Evolutionary conservation across 1,284 basidiomycete species (phyloP).

Genomic region (Ganoderma multipileum): DNA sequence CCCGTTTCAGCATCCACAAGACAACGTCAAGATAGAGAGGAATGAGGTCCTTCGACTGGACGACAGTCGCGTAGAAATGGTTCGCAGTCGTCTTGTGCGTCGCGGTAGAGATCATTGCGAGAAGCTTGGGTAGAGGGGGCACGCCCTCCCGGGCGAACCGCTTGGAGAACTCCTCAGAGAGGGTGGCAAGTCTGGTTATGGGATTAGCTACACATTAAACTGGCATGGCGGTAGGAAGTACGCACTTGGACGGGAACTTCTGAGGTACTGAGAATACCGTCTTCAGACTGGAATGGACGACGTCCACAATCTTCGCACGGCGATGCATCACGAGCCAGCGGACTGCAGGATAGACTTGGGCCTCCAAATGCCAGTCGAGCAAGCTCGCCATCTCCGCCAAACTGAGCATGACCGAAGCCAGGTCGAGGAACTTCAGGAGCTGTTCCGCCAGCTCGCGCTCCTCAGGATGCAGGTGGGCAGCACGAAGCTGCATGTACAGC

Average conservation of each 20-base stretch:
- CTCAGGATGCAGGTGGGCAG: slow-evolving; percentile 66
- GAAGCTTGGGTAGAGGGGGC: slow-evolving; percentile 75
- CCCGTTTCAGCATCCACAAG: slow-evolving; percentile 91
- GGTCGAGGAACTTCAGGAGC: slow-evolving; percentile 71
- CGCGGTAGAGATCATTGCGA: slow-evolving; percentile 75
- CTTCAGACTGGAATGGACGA: slow-evolving; percentile 82
- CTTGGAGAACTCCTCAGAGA: slow-evolving; percentile 70
- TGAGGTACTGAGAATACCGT: slow-evolving; percentile 83
- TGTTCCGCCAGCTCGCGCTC: slow-evolving; percentile 74
- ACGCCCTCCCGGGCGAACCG: slow-evolving; percentile 71
- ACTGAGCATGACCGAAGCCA: slow-evolving; percentile 72
- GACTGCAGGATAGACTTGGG: slow-evolving; percentile 87
- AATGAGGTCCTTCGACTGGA: slow-evolving; percentile 70
- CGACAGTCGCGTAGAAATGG: slow-evolving; percentile 82
- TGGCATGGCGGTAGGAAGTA: slow-evolving; percentile 19
- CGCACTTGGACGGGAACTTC: slow-evolving; percentile 73
- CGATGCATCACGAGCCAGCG: slow-evolving; percentile 91
- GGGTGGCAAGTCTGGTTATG: slow-evolving; percentile 58
- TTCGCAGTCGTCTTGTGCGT: slow-evolving; percentile 65
- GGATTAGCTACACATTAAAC: not conserved
- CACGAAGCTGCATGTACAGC: slow-evolving; percentile 64
- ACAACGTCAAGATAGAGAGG: slow-evolving; percentile 83
- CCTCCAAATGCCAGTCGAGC: slow-evolving; percentile 87
- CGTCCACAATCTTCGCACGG: slow-evolving; percentile 89
- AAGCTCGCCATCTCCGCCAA: slow-evolving; percentile 87